Conservation (phyloP, 345 rosid genomes). For the Theobroma cacao region DNA sequence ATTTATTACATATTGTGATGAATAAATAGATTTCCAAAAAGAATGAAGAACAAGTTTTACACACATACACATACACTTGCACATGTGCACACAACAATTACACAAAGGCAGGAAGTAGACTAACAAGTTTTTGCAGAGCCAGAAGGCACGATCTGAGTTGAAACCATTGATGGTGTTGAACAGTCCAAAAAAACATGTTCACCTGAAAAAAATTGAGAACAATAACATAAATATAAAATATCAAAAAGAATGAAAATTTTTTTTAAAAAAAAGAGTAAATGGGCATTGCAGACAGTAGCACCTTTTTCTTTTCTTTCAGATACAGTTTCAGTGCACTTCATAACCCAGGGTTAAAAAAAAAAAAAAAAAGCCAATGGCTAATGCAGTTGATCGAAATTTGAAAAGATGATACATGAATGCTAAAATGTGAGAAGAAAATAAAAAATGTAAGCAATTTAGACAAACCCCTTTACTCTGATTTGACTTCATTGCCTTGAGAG, state of each 20-base stretch:
- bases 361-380: background rate
- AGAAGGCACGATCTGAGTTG: constrained; percentile 68
- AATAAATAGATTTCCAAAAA: background rate
- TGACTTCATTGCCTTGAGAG: background rate
- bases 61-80: background rate
- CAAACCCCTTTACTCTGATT: background rate
- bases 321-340: background rate
- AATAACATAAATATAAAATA: background rate
- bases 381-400: background rate
- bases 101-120: constrained; percentile 19
- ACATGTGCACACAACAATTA: background rate
- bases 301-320: background rate
- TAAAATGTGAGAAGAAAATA: background rate
- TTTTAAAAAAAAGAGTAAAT: background rate
- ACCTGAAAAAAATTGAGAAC: constrained; percentile 46
- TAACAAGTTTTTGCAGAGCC: constrained; percentile 73
- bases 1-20: background rate
- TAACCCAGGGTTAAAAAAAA: background rate
- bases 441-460: background rate
- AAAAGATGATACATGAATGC: background rate
- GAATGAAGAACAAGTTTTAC: background rate
- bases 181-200: constrained; percentile 76
- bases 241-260: background rate
- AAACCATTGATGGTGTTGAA: constrained; percentile 52
- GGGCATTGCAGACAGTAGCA: background rate